Conservation (phyloP, 805 yeast species). For the Kodamaea neixiangensis region DNA sequence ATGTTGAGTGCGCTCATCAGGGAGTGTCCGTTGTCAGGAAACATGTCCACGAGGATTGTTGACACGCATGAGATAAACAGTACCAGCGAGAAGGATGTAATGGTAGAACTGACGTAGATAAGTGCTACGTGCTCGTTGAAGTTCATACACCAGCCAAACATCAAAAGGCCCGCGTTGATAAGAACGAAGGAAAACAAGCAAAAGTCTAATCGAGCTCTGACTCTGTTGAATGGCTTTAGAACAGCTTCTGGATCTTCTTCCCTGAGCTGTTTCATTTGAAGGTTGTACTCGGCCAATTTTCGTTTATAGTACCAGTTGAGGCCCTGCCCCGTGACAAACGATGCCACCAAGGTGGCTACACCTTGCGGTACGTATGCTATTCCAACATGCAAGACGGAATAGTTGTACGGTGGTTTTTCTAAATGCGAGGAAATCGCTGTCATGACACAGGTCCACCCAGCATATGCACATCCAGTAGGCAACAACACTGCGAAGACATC, state of each 20-base stretch:
- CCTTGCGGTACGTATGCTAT: constrained; percentile 77
- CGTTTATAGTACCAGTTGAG: constrained; percentile 53
- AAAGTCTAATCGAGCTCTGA: constrained; percentile 12
- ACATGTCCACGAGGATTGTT: constrained; percentile 71
- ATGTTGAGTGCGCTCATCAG: constrained; percentile 73
- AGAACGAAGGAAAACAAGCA: constrained; percentile 17
- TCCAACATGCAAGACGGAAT: constrained; percentile 62
- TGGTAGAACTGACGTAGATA: constrained; percentile 57
- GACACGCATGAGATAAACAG: constrained; percentile 57
- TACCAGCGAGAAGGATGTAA: constrained; percentile 57
- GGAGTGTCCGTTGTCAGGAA: constrained; percentile 68
- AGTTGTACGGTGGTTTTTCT: constrained; percentile 46
- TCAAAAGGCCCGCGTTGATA: constrained; percentile 33
- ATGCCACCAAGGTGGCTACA: constrained; percentile 59
- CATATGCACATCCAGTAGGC: constrained; percentile 63
- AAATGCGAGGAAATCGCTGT: constrained; percentile 66
- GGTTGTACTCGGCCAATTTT: constrained; percentile 16
- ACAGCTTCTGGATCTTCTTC: not conserved
- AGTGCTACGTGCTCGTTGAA: constrained; percentile 49
- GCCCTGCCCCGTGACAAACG: constrained; percentile 56
- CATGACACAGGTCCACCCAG: constrained; percentile 69
- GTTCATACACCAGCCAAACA: constrained; percentile 76
- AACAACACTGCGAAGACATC: constrained; percentile 51
- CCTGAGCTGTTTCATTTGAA: not conserved
- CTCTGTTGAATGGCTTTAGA: not conserved